Evolutionary conservation across 2,329 filamentous ascomycete species (phyloP), one percentile per base, ranked within the genome.

Genomic region (Teratosphaeriaceae sp.): DNA sequence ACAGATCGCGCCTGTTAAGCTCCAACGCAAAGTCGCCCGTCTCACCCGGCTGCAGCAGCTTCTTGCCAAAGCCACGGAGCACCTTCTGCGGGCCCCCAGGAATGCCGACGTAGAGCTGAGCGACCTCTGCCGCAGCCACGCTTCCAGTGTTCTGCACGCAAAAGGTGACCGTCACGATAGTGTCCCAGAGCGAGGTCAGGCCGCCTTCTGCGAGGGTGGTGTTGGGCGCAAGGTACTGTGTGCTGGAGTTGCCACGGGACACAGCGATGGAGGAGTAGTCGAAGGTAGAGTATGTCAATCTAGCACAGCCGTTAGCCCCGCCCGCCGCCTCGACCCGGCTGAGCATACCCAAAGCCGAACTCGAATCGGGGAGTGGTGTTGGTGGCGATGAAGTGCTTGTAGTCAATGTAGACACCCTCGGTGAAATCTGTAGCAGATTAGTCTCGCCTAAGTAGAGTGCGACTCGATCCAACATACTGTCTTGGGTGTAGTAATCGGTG

Each of bases 61-160:
- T 42, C 47, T 63, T 63, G 36, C 54, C 46, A 34, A 63, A 65
- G 2, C 60, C 61, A 15, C 62, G 45, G 15, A 65, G 45, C 1
- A 50, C 47, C 35, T 53, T 50, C 19, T 54, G 56, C 27, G 52
- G 53, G 3, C 49, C 43, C 72, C 65, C 50, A 0, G 43, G 6
- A 49, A 58, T 53, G 4, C 47, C 49, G 13, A 57, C 61, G 50
- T 78, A 78, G 3, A 80, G 57, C 54, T 81, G 78, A 1, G 72
- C 70, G 1, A 81, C 75, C 15, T 75, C 75, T 24, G 71, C 71
- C 22, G 73, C 74, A 0, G 61, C 49, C 1, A 66, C 62, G 47
- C 55, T 52, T 1, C 85, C 85, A 0, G 71, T 74, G 55, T 92
- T 92, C 3, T 66, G 72, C 1, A 90, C 66, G 0, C 65, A 71